Evolutionary conservation across 345 rosid genomes (phyloP).

Genomic region (Punica granatum): DNA sequence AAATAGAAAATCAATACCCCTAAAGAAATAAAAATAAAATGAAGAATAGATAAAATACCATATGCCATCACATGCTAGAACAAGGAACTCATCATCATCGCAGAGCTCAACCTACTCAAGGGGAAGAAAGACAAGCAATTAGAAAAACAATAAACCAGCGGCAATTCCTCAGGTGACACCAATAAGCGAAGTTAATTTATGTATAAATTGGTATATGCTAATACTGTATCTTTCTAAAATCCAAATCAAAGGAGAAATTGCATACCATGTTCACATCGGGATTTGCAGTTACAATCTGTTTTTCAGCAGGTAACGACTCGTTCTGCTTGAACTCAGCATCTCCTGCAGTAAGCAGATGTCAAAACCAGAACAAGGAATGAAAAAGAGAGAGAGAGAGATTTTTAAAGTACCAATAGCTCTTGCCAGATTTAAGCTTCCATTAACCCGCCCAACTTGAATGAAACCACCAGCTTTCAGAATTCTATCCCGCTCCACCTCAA

Average conservation of each 20-base stretch:
- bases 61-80: constrained; percentile 95
- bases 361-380: background rate
- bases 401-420: constrained; percentile 80
- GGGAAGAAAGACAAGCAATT: constrained; percentile 3
- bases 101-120: constrained; percentile 75
- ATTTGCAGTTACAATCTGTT: constrained; percentile 79
- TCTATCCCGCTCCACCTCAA: constrained; percentile 86
- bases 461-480: constrained; percentile 95
- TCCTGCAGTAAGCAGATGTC: constrained; percentile 34
- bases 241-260: background rate
- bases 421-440: constrained; percentile 95
- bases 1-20: background rate
- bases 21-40: background rate
- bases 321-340: constrained; percentile 95
- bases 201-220: background rate
- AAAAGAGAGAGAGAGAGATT: background rate
- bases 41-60: constrained; percentile 36
- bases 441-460: constrained; percentile 85
- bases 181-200: background rate
- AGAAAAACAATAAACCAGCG: background rate
- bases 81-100: constrained; percentile 85
- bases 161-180: background rate
- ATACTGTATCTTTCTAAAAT: background rate
- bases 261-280: constrained; percentile 77
- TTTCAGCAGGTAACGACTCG: constrained; percentile 63